These are phyloP conservation scores for Podospora didyma DNA, from an alignment of 495 filamentous ascomycete genomes.

Conservation along the genomic window DNA sequence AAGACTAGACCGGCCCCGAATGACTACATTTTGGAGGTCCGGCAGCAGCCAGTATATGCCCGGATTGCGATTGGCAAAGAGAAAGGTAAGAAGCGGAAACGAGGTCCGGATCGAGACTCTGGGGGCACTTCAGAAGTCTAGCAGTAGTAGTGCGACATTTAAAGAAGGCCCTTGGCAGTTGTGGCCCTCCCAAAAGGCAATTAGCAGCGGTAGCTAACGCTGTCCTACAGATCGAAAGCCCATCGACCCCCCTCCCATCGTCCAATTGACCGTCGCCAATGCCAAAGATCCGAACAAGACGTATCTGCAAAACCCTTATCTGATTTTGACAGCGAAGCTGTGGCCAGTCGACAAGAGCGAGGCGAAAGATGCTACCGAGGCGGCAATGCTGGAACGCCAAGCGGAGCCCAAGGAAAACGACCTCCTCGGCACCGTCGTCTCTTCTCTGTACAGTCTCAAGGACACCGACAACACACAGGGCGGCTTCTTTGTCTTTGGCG, in stretches of 20 bases:
- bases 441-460: constrained; percentile 89
- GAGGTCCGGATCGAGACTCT: too few relatives aligned
- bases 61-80: constrained; percentile 71
- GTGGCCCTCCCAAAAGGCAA: too few relatives aligned
- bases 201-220: constrained; percentile 12
- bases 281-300: constrained; percentile 73
- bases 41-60: constrained; percentile 63
- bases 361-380: constrained; percentile 42
- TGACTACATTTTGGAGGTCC: constrained; percentile 52
- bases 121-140: too few relatives aligned
- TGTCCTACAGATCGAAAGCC: constrained; percentile 74
- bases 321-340: constrained; percentile 70
- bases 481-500: constrained; percentile 95
- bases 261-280: constrained; percentile 72
- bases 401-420: constrained; percentile 51
- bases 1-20: background rate
- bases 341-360: constrained; percentile 48
- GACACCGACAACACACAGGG: constrained; percentile 90
- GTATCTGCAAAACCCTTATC: constrained; percentile 54
- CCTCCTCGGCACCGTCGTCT: constrained; percentile 70
- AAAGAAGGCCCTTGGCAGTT: too few relatives aligned
- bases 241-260: constrained; percentile 89
- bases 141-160: too few relatives aligned
- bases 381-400: constrained; percentile 5
- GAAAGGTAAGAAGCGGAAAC: constrained; percentile 49